Base-by-base conservation (phyloP, 768 basidiomycete genomes). In the Panaeolus cyanescens region DNA sequence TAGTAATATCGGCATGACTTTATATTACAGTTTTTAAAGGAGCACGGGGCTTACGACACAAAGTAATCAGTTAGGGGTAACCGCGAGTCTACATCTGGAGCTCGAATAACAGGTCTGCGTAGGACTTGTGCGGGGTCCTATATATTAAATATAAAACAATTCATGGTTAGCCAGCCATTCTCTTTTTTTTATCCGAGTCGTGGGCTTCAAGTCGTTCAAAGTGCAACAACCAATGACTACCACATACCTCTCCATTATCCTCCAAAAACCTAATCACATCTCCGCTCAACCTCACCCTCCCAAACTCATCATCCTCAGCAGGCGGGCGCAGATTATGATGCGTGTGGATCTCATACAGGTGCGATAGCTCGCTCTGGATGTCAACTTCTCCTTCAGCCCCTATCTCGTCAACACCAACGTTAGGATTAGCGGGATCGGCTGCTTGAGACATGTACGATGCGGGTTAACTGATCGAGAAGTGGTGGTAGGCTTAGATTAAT, bases 31-130 rank as follows among this genome's bases (percentile, higher is more conserved):
- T 64, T 31, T 28, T 19, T 4, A 37, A 7, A 5, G 34, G n/a
- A n/a, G n/a, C 28, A 4, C 20, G 4, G 31, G n/a, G 70, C 79
- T 59, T 63, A 80, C 79, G 86, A 87, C 57, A 88, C 77, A 61
- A 83, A 86, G 66, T 89, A 88, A 55, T 84, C 74, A 3, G 80
- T 82, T 33, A 86, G 65, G 6, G 85, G 84, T 34, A 81, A 69
- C 13, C 75, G 72, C 62, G 82, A 79, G 59, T 80, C 79, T 0
- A 79, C 76, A 0, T 69, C 62, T 2, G 65, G 64, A 17, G 75
- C 73, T 19, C 61, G 60, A 15, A 86, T 65, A 5, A 74, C 69
- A 7, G 83, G 80, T 17, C 71, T 72, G 31, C 64, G 67, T 13
- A 5, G 65, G 70, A 36, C 78, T 76, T 57, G 73, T 54, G 17